phyloP scores from a whole-genome alignment of 2,329 filamentous ascomycete genomes.

The Beauveria bassiana region DNA sequence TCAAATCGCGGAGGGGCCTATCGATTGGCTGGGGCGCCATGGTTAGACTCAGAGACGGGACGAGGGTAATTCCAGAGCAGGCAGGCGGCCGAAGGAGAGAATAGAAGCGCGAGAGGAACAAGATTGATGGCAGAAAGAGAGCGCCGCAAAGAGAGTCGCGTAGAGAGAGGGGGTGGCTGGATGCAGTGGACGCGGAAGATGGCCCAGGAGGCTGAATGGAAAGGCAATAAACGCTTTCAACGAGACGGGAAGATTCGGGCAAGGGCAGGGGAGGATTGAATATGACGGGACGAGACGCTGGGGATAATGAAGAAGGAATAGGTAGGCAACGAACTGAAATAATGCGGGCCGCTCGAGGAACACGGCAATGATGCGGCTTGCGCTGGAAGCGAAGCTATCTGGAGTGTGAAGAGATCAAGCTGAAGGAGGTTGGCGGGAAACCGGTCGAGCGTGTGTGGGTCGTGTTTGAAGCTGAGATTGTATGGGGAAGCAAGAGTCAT shows the following conservation, averaged over 20 bases:
- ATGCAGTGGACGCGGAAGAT: neutral
- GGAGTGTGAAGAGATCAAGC: conserved; percentile 2
- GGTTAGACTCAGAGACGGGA: conserved; percentile 5
- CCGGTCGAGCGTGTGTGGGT: neutral
- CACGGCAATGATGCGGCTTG: conserved; percentile 8
- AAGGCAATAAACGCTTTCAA: neutral
- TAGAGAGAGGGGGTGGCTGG: neutral
- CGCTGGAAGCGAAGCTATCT: conserved; percentile 4
- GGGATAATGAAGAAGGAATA: conserved; percentile 1
- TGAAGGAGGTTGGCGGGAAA: conserved; percentile 8
- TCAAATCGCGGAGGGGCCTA: conserved; percentile 2
- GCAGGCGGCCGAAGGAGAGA: neutral
- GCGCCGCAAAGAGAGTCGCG: neutral
- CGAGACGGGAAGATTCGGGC: neutral
- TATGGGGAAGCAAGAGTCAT: neutral
- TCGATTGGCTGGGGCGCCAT: conserved; percentile 1
- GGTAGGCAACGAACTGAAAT: conserved; percentile 9
- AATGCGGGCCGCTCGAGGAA: conserved; percentile 5
- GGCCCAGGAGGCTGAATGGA: neutral
- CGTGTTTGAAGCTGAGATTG: conserved; percentile 4
- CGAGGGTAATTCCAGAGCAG: neutral
- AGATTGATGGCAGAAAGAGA: conserved; percentile 3
- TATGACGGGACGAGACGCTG: neutral
- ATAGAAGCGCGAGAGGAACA: neutral
- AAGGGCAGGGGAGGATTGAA: conserved; percentile 3